Conservation (phyloP, 2,329 filamentous ascomycete genomes). For the Metarhizium guizhouense region DNA sequence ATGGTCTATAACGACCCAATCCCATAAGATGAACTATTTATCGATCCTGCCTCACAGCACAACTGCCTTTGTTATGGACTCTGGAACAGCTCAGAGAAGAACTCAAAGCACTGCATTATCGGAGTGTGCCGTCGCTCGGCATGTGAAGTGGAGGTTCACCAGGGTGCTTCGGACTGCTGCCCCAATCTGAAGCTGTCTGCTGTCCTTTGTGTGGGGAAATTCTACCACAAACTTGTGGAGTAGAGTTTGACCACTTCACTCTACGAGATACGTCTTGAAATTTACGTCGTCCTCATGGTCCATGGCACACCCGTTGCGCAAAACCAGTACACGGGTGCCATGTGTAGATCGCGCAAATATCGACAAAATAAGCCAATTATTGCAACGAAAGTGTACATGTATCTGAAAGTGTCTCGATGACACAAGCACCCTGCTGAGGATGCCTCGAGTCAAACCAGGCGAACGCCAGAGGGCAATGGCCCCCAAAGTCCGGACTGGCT, state of each 20-base stretch:
- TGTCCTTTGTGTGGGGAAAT: neutral
- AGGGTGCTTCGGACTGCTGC: neutral
- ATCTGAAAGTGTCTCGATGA: neutral
- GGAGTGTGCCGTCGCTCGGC: neutral
- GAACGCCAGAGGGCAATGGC: constrained; percentile 6
- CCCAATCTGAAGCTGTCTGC: neutral
- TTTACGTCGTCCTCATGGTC: neutral
- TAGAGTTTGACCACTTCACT: neutral
- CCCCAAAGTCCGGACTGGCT: constrained; percentile 7
- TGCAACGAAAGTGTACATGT: neutral
- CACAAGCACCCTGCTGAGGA: neutral
- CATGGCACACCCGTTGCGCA: no score
- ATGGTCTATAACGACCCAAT: no score
- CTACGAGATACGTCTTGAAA: neutral
- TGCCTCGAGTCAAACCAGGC: constrained; percentile 7
- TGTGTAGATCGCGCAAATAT: neutral
- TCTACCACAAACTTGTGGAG: neutral
- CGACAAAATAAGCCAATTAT: neutral
- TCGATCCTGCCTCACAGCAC: no score
- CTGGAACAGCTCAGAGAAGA: no score
- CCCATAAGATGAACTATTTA: no score
- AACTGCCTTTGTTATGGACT: no score
- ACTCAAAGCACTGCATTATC: neutral
- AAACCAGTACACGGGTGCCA: neutral
- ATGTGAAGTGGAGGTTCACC: neutral